These are phyloP conservation scores for Septoria linicola DNA, from an alignment of 2,329 filamentous ascomycete species.

Conservation along the genomic window DNA sequence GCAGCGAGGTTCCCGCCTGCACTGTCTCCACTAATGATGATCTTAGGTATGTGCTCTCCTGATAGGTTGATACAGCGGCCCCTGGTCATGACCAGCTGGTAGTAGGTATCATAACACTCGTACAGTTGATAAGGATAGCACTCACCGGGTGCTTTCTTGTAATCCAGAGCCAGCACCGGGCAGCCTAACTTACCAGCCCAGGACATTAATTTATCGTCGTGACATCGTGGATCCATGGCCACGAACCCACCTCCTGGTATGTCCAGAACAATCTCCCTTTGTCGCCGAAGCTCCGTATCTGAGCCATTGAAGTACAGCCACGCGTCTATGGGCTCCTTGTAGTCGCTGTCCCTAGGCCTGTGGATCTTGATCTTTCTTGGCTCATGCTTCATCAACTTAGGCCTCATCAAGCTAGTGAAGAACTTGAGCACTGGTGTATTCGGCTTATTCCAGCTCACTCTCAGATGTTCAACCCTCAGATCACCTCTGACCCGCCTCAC, in stretches of 20 bases:
- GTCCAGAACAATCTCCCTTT: conserved; percentile 79
- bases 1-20: conserved; percentile 80
- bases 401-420: conserved; percentile 70
- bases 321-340: conserved; percentile 75
- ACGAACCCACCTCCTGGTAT: conserved; percentile 94
- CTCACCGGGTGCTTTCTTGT: conserved; percentile 80
- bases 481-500: conserved; percentile 84
- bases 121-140: conserved; percentile 84
- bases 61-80: conserved; percentile 75
- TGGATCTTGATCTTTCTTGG: conserved; percentile 83
- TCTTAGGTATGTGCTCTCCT: conserved; percentile 62
- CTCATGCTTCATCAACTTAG: conserved; percentile 75
- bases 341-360: conserved; percentile 74
- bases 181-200: conserved; percentile 88
- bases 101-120: conserved; percentile 84
- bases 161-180: conserved; percentile 89
- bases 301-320: conserved; percentile 97
- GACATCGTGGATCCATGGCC: conserved; percentile 90
- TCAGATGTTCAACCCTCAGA: conserved; percentile 84
- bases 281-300: conserved; percentile 70
- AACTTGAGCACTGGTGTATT: conserved; percentile 81
- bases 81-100: conserved; percentile 67
- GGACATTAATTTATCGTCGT: conserved; percentile 88
- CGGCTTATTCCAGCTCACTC: conserved; percentile 93
- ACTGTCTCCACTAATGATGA: conserved; percentile 76